phyloP scores from a whole-genome alignment of 768 basidiomycete genomes.

The Termitomyces sp. region DNA sequence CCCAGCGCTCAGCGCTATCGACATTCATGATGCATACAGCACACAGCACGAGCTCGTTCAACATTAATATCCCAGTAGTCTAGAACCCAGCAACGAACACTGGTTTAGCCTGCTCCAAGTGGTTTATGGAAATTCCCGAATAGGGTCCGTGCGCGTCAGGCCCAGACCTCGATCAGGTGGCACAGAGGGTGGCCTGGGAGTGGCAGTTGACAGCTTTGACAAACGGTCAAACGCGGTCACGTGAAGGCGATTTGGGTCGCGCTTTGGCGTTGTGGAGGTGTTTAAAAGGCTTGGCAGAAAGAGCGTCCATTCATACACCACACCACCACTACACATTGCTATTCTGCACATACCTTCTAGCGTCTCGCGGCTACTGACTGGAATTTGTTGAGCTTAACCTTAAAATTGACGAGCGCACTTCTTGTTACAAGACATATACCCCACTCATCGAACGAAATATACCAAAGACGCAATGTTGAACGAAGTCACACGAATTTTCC shows the following conservation, averaged over 20 bases:
- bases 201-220: slow-evolving; percentile 1
- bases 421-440: neutral
- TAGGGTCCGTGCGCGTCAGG: neutral
- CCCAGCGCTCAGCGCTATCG: too few species aligned
- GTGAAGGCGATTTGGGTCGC: neutral
- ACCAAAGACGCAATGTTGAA: neutral
- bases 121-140: neutral
- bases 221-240: slow-evolving; percentile 8
- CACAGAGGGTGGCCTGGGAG: neutral
- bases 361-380: neutral
- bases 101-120: neutral
- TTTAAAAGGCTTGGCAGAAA: neutral
- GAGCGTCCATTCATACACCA: neutral
- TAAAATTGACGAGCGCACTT: neutral
- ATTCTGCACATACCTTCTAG: neutral
- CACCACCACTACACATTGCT: neutral
- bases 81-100: neutral
- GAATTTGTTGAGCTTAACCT: neutral
- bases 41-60: too few species aligned
- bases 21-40: too few species aligned
- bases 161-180: too few species aligned
- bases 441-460: neutral
- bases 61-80: too few species aligned
- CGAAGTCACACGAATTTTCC: neutral
- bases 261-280: neutral